Conservation (phyloP, 495 filamentous ascomycete species). For the Apiosordaria backusii region DNA sequence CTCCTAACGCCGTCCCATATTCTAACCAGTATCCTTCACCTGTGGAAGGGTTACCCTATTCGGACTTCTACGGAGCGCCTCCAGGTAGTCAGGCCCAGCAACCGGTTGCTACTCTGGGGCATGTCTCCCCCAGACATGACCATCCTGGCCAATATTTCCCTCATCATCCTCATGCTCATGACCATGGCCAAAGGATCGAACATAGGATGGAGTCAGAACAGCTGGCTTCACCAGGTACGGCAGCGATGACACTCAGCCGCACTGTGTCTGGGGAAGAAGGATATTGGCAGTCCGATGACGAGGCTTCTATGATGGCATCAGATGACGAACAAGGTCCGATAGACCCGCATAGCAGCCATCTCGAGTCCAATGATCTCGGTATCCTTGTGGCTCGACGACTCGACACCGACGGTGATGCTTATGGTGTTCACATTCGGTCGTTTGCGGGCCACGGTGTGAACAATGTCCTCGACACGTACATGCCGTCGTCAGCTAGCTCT, state of each 20-base stretch:
- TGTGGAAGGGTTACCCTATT: not conserved
- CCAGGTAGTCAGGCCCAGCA: not conserved
- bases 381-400: slow-evolving; percentile 36
- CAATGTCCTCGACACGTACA: slow-evolving; percentile 75
- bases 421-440: slow-evolving; percentile 38
- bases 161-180: not conserved
- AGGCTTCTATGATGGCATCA: slow-evolving; percentile 57
- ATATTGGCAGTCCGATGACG: slow-evolving; percentile 60
- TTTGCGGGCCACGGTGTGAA: slow-evolving; percentile 41
- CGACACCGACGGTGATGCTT: slow-evolving; percentile 31
- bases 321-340: slow-evolving; percentile 41
- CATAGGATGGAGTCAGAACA: not conserved
- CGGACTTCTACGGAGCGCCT: not conserved
- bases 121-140: not conserved
- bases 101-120: not conserved
- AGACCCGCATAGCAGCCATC: slow-evolving; percentile 27
- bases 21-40: not conserved
- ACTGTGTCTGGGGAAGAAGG: slow-evolving; percentile 29
- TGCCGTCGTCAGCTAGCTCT: slow-evolving; percentile 67
- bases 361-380: slow-evolving; percentile 40
- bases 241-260: not conserved
- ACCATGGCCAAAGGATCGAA: not conserved
- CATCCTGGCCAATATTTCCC: not conserved
- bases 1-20: slow-evolving; percentile 3
- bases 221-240: slow-evolving; percentile 7